Evolutionary conservation across 2,329 filamentous ascomycete genomes (phyloP).

Genomic region (Exserohilum turcica): DNA sequence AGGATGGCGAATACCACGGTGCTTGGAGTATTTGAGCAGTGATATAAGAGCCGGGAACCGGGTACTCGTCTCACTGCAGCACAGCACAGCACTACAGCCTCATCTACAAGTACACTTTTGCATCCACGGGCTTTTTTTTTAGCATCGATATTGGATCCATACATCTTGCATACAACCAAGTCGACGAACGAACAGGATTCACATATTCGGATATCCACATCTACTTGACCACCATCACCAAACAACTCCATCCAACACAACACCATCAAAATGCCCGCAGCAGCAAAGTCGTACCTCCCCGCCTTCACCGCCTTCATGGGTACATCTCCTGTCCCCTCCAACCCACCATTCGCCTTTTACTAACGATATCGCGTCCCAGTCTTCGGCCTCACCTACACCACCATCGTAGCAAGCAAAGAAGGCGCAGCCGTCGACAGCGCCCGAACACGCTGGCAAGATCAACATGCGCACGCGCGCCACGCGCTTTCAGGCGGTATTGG

Average conservation of each 20-base stretch:
- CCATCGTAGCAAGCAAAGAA: conserved; percentile 39
- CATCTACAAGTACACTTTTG: too few species aligned
- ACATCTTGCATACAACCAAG: background rate
- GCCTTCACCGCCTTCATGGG: conserved; percentile 41
- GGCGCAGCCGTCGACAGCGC: conserved; percentile 41
- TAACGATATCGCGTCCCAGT: conserved; percentile 20
- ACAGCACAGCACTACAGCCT: too few species aligned
- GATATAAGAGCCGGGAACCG: background rate
- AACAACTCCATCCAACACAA: background rate
- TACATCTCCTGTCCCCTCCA: conserved; percentile 14
- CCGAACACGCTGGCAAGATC: conserved; percentile 42
- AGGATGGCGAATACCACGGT: background rate
- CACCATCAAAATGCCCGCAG: conserved; percentile 34
- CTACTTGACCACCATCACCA: conserved; percentile 1
- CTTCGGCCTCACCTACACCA: conserved; percentile 41
- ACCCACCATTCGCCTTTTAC: background rate
- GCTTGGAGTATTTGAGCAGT: too few species aligned
- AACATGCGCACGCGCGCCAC: conserved; percentile 29
- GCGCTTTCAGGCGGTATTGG: conserved; percentile 21
- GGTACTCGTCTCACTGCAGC: too few species aligned
- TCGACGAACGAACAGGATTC: background rate
- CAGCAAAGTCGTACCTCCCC: conserved; percentile 41
- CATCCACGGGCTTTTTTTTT: background rate
- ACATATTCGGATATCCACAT: background rate
- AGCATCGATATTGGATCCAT: background rate